Percentiles rank a stretch among this genome's conserved stretches.
Evolutionary conservation across 306 rosid genomes (phyloP).

Genomic region (peach (Prunus persica)): DNA sequence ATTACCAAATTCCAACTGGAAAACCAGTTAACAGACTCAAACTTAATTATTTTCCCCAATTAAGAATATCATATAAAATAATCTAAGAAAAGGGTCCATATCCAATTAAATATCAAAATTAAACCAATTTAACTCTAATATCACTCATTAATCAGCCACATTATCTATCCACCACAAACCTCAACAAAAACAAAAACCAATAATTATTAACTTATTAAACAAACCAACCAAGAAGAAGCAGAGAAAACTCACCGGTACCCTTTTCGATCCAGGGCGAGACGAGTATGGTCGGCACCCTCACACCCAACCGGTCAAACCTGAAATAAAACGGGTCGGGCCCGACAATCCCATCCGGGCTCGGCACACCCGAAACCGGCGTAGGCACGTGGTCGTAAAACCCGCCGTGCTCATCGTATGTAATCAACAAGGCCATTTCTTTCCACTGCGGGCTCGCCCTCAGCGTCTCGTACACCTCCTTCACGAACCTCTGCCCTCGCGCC

Average conservation of each 20-base stretch:
- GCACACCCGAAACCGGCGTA: slow-evolving; percentile 74
- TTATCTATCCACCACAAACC: not conserved
- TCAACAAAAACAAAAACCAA: not conserved
- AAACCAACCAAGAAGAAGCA: not conserved
- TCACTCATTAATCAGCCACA: not conserved
- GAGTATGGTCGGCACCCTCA: slow-evolving; percentile 77
- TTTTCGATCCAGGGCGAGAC: slow-evolving; percentile 89
- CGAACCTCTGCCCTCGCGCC: slow-evolving; percentile 76
- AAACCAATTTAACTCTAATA: not conserved
- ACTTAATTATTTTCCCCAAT: not conserved
- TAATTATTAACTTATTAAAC: not conserved
- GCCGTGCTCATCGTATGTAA: slow-evolving; percentile 93
- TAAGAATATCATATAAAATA: not conserved
- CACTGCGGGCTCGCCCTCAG: slow-evolving; percentile 91
- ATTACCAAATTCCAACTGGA: not conserved
- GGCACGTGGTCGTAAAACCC: slow-evolving; percentile 94
- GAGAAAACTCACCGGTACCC: slow-evolving; percentile 63
- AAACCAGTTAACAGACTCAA: not conserved
- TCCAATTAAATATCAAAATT: not conserved
- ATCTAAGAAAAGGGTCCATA: not conserved
- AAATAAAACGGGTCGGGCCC: slow-evolving; percentile 82
- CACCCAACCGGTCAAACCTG: slow-evolving; percentile 79
- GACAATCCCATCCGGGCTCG: slow-evolving; percentile 81
- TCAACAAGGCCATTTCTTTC: slow-evolving; percentile 81
- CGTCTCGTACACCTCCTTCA: slow-evolving; percentile 86